Percentiles rank a stretch among this genome's conserved stretches.
phyloP scores from a whole-genome alignment of 2,329 filamentous ascomycete species.

The Fusarium chaquense region DNA sequence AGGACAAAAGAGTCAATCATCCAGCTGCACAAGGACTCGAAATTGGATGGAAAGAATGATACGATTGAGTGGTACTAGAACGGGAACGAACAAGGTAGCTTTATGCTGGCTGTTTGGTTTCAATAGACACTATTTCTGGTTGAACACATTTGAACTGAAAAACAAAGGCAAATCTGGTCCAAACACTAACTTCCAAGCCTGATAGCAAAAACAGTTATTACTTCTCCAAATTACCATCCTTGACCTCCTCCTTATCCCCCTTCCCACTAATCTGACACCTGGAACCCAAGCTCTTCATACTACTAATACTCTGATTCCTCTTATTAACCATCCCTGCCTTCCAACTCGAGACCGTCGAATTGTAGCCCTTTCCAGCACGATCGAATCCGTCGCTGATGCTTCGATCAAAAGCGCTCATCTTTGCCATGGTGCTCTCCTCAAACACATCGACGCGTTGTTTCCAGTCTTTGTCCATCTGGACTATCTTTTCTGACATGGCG shows the following conservation, averaged over 20 bases:
- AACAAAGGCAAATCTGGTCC: too few species aligned
- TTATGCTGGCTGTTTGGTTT: too few species aligned
- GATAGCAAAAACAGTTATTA: fast-evolving
- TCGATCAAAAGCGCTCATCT: conserved; percentile 17
- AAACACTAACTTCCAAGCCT: not conserved
- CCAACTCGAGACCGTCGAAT: conserved; percentile 2
- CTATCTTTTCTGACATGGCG: conserved; percentile 17
- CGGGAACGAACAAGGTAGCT: not conserved
- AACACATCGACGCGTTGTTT: conserved; percentile 14
- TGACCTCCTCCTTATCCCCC: not conserved
- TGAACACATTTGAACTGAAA: not conserved
- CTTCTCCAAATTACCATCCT: not conserved
- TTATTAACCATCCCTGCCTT: conserved; percentile 12
- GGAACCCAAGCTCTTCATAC: conserved; percentile 16
- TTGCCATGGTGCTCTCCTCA: conserved; percentile 11
- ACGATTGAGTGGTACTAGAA: conserved; percentile 29
- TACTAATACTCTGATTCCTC: conserved; percentile 14
- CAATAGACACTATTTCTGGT: not conserved
- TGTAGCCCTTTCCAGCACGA: conserved; percentile 13
- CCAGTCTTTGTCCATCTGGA: conserved; percentile 13
- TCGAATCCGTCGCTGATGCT: conserved; percentile 11
- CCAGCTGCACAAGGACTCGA: conserved; percentile 3
- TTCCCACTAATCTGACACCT: not conserved
- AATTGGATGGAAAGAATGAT: conserved; percentile 18
- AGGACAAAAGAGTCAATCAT: conserved; percentile 33